Conservation (phyloP, 768 basidiomycete species). For the Russula griseocarnosa region DNA sequence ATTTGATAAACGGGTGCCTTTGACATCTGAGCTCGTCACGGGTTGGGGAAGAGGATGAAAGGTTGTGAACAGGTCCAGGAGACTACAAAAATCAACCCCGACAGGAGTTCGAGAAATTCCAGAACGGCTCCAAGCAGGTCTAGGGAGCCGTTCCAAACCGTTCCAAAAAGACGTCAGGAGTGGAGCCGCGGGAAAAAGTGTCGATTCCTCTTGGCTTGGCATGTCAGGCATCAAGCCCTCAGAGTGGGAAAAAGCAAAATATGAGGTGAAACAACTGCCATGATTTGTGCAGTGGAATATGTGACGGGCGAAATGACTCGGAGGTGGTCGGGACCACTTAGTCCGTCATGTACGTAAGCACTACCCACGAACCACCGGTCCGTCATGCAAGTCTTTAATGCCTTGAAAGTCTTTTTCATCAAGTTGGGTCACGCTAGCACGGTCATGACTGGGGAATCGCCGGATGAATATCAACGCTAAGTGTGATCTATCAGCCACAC, state of each 20-base stretch:
- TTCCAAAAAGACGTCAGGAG: neutral
- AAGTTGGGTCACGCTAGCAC: neutral
- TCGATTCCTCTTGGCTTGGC: neutral
- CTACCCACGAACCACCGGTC: neutral
- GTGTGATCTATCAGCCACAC: too few species aligned
- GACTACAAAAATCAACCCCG: neutral
- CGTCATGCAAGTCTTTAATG: too few species aligned
- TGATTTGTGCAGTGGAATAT: too few species aligned
- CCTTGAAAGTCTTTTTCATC: neutral
- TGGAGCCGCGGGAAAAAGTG: neutral
- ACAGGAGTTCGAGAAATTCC: neutral
- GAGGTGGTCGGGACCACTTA: too few species aligned
- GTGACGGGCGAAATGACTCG: too few species aligned
- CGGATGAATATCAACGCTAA: neutral
- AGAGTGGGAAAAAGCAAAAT: neutral
- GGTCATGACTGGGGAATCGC: neutral
- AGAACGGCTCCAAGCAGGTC: neutral
- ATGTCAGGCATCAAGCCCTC: neutral
- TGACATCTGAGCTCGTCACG: neutral
- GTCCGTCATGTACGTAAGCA: neutral
- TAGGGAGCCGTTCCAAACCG: neutral
- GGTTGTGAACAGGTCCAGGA: neutral
- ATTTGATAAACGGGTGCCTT: conserved; percentile 15
- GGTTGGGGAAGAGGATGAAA: neutral
- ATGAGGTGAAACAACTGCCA: neutral